Evolutionary conservation across 176 grass and related monocot genomes (phyloP).

Genomic region (Hyparrhenia diplandra): DNA sequence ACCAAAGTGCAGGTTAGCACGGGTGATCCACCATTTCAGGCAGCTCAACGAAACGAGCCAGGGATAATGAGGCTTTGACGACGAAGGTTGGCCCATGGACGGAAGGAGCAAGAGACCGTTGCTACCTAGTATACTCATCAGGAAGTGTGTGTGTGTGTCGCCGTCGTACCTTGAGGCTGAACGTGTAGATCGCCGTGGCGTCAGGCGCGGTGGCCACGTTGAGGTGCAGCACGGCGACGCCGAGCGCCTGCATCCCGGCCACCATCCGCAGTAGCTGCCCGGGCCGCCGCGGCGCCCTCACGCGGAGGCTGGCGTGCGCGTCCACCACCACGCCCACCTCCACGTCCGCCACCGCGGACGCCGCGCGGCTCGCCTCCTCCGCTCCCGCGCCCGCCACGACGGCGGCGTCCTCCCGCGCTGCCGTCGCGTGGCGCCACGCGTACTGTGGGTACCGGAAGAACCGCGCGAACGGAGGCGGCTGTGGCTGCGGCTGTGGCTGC

Average conservation of each 20-base stretch:
- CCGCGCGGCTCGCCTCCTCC: conserved; percentile 26
- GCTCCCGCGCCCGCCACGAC: not conserved
- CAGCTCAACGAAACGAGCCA: not conserved
- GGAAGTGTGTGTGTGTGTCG: too few species aligned
- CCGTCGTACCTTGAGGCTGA: conserved; percentile 71
- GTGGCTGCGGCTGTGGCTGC: conserved; percentile 27
- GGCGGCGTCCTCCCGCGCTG: not conserved
- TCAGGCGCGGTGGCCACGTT: conserved; percentile 56
- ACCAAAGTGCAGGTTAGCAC: not conserved
- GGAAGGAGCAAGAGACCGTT: not conserved
- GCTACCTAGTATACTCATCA: not conserved
- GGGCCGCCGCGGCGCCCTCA: conserved; percentile 47
- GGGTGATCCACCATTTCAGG: not conserved
- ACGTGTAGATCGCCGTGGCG: conserved; percentile 67
- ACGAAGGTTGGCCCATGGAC: not conserved
- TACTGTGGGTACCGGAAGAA: conserved; percentile 93
- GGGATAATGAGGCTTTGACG: not conserved
- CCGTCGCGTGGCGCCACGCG: conserved; percentile 41
- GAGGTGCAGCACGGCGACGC: conserved; percentile 74
- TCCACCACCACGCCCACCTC: conserved; percentile 75
- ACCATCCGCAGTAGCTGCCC: conserved; percentile 72
- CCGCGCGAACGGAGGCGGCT: conserved; percentile 56
- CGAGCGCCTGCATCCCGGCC: conserved; percentile 53
- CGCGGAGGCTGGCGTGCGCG: conserved; percentile 64
- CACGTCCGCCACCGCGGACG: conserved; percentile 56